phyloP scores from a whole-genome alignment of 148 eudicot species.

The Drosera capensis region DNA sequence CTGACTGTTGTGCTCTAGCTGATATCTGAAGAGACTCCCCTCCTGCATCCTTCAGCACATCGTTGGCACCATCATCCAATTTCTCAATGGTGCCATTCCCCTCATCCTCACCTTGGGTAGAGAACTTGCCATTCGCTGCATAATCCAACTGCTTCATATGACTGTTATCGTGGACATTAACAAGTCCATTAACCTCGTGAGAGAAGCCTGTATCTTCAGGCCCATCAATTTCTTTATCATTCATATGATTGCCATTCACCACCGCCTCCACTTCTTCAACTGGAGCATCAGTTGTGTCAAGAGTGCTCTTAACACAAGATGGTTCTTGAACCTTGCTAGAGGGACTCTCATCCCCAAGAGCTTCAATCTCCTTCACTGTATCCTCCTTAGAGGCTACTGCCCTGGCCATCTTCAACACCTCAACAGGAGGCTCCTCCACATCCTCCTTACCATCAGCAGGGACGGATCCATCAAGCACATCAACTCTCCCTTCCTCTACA shows the following conservation, averaged over 20 bases:
- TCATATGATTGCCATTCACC: no score
- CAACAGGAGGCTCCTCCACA: constrained; percentile 5
- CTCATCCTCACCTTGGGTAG: background rate
- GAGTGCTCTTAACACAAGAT: no score
- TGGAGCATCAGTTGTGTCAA: no score
- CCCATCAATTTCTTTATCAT: no score
- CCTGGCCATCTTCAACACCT: background rate
- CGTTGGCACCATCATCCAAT: constrained; percentile 8
- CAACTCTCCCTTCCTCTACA: constrained; percentile 20
- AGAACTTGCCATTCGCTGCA: no score
- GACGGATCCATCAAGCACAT: constrained; percentile 3
- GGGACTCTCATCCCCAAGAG: constrained; percentile 9
- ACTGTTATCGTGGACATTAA: no score
- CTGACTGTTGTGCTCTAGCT: constrained; percentile 12
- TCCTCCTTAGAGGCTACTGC: background rate
- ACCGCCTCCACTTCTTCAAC: no score
- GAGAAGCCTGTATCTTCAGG: no score
- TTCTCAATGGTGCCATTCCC: constrained; percentile 5
- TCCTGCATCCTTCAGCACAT: constrained; percentile 10
- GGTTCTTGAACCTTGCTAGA: no score
- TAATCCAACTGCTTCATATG: no score
- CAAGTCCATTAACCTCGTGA: no score
- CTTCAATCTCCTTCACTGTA: constrained; percentile 5
- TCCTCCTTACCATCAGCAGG: background rate
- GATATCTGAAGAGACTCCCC: constrained; percentile 13